A percentile compares a stretch with the other conserved stretches of the same genome.
Evolutionary conservation across 495 filamentous ascomycete species (phyloP).

Genomic region (Pyrenula massariospora): DNA sequence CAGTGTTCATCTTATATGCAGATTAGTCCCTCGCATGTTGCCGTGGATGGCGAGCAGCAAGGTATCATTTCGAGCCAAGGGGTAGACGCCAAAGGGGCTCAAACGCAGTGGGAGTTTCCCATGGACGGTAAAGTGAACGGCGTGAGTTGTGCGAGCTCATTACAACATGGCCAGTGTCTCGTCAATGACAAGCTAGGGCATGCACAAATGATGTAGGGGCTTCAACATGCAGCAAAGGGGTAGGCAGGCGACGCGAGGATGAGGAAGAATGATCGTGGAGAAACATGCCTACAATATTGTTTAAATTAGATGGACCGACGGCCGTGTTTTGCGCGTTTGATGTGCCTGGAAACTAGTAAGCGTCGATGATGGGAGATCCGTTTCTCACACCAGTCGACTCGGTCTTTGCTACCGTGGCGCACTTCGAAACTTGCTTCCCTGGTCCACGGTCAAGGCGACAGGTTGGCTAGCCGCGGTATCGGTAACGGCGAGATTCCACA

Average conservation of each 20-base stretch:
- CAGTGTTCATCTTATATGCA: background rate
- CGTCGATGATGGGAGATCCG: background rate
- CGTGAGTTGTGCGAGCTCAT: background rate
- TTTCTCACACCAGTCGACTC: background rate
- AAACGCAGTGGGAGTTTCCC: background rate
- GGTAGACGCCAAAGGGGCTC: background rate
- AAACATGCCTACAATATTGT: background rate
- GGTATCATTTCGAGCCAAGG: background rate
- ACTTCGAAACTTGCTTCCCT: background rate
- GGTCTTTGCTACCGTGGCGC: background rate
- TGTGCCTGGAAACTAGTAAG: background rate
- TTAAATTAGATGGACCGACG: background rate
- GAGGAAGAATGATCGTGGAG: background rate
- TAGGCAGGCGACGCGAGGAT: background rate
- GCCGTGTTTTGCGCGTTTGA: background rate
- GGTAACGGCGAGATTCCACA: background rate
- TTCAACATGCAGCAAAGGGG: background rate
- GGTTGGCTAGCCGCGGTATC: background rate
- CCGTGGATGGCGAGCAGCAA: too few species aligned
- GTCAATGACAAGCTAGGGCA: background rate
- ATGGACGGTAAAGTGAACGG: background rate
- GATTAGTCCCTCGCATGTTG: too few species aligned
- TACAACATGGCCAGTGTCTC: background rate
- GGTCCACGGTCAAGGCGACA: background rate
- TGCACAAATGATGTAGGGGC: background rate